These are phyloP conservation scores for Ogataea hybrid DNA, from an alignment of 1,139 yeast genomes.

Conservation along the genomic window DNA sequence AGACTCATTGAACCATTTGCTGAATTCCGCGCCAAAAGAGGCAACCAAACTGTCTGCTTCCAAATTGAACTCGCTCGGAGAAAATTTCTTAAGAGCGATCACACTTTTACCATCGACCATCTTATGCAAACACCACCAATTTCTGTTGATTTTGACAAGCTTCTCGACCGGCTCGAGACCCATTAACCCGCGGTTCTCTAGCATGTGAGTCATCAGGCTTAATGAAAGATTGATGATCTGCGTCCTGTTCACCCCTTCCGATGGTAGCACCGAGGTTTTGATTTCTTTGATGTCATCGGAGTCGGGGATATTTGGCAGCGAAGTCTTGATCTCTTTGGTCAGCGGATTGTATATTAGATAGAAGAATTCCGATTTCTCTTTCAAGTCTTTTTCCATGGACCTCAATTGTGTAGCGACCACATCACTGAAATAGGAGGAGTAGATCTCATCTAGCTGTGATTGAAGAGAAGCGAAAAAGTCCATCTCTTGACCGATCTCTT, in stretches of 20 bases:
- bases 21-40: slow-evolving; percentile 24
- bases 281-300: slow-evolving; percentile 18
- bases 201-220: slow-evolving; percentile 18
- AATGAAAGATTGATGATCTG: slow-evolving; percentile 19
- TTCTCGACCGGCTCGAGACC: slow-evolving; percentile 18
- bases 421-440: slow-evolving; percentile 26
- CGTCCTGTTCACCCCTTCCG: slow-evolving; percentile 11
- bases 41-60: slow-evolving; percentile 16
- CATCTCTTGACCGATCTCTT: slow-evolving; percentile 6
- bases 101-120: slow-evolving; percentile 15
- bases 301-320: slow-evolving; percentile 27
- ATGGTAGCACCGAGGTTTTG: slow-evolving; percentile 7
- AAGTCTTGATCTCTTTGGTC: slow-evolving; percentile 17
- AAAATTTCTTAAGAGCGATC: slow-evolving; percentile 22
- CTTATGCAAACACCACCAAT: slow-evolving; percentile 28
- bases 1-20: slow-evolving; percentile 18
- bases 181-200: slow-evolving; percentile 13
- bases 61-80: slow-evolving; percentile 16
- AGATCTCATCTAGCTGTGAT: slow-evolving; percentile 35
- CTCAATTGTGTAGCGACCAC: slow-evolving; percentile 25
- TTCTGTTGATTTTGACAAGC: slow-evolving; percentile 24
- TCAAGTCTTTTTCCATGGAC: slow-evolving; percentile 19
- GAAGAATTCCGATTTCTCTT: slow-evolving; percentile 17
- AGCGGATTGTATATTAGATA: slow-evolving; percentile 19
- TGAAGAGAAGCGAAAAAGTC: slow-evolving; percentile 33